Conservation (phyloP, 805 yeast genomes). For the Ogataea henricii region DNA sequence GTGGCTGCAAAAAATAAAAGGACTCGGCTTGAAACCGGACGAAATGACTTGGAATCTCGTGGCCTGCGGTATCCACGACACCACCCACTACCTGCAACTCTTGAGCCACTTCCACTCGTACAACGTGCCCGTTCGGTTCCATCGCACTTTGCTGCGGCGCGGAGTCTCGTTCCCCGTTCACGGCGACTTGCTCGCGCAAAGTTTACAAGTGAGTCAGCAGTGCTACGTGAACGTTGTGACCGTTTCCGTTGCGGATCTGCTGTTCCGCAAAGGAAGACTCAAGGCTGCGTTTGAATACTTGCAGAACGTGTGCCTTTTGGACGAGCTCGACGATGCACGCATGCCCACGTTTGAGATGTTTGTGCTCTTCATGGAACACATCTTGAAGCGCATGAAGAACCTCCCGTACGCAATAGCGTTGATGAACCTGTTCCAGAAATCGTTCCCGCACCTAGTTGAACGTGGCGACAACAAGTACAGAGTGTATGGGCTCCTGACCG, state of each 20-base stretch:
- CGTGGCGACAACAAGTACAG: conserved; percentile 2
- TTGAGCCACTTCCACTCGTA: conserved; percentile 8
- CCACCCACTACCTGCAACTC: conserved; percentile 1
- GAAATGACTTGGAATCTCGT: conserved; percentile 20
- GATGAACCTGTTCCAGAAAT: conserved; percentile 11
- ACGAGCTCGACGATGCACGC: background rate
- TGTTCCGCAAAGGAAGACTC: conserved; percentile 2
- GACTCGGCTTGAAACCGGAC: conserved; percentile 11
- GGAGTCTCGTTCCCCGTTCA: conserved; percentile 16
- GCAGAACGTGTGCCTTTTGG: background rate
- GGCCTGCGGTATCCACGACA: conserved; percentile 10
- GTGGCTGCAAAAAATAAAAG: conserved; percentile 10
- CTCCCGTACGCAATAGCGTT: conserved; percentile 27
- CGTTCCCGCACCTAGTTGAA: conserved; percentile 8
- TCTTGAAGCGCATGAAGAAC: conserved; percentile 16
- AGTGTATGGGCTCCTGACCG: conserved; percentile 16
- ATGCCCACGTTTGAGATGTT: conserved; percentile 3
- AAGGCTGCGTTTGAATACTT: conserved; percentile 11
- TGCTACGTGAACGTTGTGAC: conserved; percentile 8
- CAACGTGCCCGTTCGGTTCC: conserved; percentile 14
- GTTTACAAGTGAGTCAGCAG: background rate
- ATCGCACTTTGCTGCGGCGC: background rate
- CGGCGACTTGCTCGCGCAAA: conserved; percentile 5
- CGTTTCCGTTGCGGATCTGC: conserved; percentile 2
- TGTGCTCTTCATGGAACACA: conserved; percentile 11